phyloP scores from a whole-genome alignment of 2,329 filamentous ascomycete species.

The Calonectria fujianensis region DNA sequence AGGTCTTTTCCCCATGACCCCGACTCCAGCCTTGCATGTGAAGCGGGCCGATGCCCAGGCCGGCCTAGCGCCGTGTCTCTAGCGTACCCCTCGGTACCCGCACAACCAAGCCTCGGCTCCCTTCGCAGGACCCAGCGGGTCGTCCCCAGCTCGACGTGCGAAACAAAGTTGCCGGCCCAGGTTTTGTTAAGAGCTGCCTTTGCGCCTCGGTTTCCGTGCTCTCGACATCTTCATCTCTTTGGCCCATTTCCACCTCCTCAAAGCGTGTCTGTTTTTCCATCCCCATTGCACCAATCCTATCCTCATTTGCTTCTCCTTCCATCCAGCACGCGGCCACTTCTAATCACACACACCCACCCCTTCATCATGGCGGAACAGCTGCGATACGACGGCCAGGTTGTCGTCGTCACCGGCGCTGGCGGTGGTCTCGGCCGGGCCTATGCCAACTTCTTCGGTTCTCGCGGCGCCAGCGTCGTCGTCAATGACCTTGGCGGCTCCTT shows the following conservation, averaged over 20 bases:
- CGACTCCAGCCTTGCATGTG: slow-evolving; percentile 54
- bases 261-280: slow-evolving; percentile 31
- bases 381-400: slow-evolving; percentile 89
- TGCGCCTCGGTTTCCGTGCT: slow-evolving; percentile 36
- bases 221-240: slow-evolving; percentile 35
- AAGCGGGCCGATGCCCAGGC: slow-evolving; percentile 48
- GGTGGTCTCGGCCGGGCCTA: slow-evolving; percentile 88
- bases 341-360: slow-evolving; percentile 39
- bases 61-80: slow-evolving; percentile 54
- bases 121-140: slow-evolving; percentile 47
- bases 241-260: slow-evolving; percentile 20
- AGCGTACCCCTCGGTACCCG: slow-evolving; percentile 56
- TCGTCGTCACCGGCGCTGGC: slow-evolving; percentile 88
- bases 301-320: neutral
- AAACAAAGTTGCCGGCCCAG: slow-evolving; percentile 47
- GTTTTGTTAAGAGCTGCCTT: slow-evolving; percentile 54
- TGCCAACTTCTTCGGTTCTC: slow-evolving; percentile 91
- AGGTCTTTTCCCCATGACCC: slow-evolving; percentile 32
- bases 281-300: slow-evolving; percentile 20
- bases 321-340: slow-evolving; percentile 16
- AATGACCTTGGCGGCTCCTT: slow-evolving; percentile 96
- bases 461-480: slow-evolving; percentile 95
- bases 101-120: slow-evolving; percentile 57
- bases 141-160: slow-evolving; percentile 37
- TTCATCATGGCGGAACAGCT: slow-evolving; percentile 79